Base-by-base conservation (phyloP, 192 early-diverging fungal genomes). In the Backusella australiensis region DNA sequence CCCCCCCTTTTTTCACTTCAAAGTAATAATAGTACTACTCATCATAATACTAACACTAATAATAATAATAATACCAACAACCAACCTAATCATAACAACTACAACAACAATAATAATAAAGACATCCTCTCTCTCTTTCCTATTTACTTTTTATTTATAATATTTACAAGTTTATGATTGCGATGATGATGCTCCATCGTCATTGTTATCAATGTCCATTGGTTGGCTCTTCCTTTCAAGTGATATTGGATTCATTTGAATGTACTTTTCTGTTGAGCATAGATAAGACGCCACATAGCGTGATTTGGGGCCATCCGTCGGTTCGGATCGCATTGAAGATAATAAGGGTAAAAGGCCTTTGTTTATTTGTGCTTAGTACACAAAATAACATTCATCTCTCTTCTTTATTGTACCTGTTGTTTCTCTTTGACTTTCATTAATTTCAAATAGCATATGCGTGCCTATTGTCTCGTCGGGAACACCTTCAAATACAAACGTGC, bases 381-480 rank as follows among this genome's bases (percentile, higher is more conserved):
- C 5, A 41, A 26, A n/a, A 32, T 32, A 32, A 32, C 32, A 32
- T 32, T 32, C 14, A 42, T 15, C 23, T 21, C 19, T 39, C 17
- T 14, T 39, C 17, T 14, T 23, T 71, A 4, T 44, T 44, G 14
- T 71, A 42, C 70, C 70, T 71, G 70, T 32, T 44, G 26, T 71
- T 32, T 74, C 52, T 63, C 23, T 29, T 38, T 74, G 49, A 23
- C 36, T 59, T 23, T 75, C 63, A 19, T 67, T 32, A 32, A 67
- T 32, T 42, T 67, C 63, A 67, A 75, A 75, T 11, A 75, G 1
- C 63, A 75, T 39, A 17, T 63, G 34, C 42, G 56, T 41, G 34
- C 65, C 65, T 21, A 75, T 34, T 19, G 73, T 75, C 32, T 75
- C 73, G 66, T 75, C 73, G 29, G 66, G 21, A n/a, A 29, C 41